Evolutionary conservation across 2,329 filamentous ascomycete genomes (phyloP), one percentile per base, ranked within the genome.

Genomic region (Macrophomina pseudophaseolina): DNA sequence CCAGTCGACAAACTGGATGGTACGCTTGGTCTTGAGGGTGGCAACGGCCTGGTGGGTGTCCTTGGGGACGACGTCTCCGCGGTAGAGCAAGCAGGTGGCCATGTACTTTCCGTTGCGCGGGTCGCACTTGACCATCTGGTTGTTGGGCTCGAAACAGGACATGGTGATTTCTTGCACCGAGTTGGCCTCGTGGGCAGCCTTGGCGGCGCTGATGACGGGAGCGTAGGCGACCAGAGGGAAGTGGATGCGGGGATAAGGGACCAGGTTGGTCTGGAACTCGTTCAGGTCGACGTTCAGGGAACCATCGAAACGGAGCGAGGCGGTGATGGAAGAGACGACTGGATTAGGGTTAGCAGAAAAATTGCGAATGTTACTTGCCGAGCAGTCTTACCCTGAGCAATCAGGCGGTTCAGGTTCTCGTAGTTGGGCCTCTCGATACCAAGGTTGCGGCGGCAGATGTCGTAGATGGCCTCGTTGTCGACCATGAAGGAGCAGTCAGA

Each of bases 131-230:
- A 91, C 89, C 89, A 91, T 91, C 81, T 91, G 89, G 85, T 91
- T 91, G 85, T 90, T 90, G 72, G 89, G 89, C 82, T 91, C 89
- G 75, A 91, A 91, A 81, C 89, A 67, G 59, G 49, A 64, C 66
- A 67, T 67, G 59, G 59, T 58, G 46, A 67, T 97, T 87, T 98
- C 95, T 84, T 93, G 91, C 72, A 98, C 94, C 33, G 92, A 95
- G 90, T 97, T 97, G 86, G 94, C 90, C 84, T 95, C 92, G 76
- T 95, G 92, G 56, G 89, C 87, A 80, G 90, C 92, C 86, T 91
- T 92, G 83, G 86, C 84, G 67, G 88, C 87, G 28, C 88, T 91
- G 70, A 91, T 84, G 72, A 91, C 89, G 38, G 89, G 89, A 11
- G 89, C 88, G 75, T 91, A 91, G 82, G 87, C 89, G 81, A 91